Conservation (phyloP, 2,329 filamentous ascomycete species). For the Amylocarpus encephaloides region DNA sequence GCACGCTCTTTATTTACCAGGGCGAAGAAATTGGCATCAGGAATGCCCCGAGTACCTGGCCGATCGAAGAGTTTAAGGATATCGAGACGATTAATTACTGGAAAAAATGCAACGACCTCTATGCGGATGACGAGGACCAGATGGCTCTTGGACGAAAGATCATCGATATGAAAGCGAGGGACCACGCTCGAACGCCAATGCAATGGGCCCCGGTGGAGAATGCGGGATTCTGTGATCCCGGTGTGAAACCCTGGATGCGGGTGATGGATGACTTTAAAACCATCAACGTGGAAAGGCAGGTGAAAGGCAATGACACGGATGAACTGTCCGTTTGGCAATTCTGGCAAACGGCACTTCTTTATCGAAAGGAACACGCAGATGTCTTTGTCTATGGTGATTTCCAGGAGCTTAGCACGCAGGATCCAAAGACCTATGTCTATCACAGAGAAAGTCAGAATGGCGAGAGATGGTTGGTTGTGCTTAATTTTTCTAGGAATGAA, state of each 20-base stretch:
- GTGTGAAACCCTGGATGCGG: conserved; percentile 59
- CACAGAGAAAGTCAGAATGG: no score
- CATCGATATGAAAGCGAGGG: conserved; percentile 54
- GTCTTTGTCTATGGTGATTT: conserved; percentile 65
- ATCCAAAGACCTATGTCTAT: no score
- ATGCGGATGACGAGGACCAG: conserved; percentile 34
- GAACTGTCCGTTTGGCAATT: conserved; percentile 50
- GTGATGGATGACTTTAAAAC: conserved; percentile 55
- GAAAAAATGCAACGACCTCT: conserved; percentile 28
- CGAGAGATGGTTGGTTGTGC: no score
- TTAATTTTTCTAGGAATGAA: no score
- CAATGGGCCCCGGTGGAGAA: conserved; percentile 56
- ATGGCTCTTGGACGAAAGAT: conserved; percentile 38
- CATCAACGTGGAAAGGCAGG: conserved; percentile 59
- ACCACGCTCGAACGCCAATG: conserved; percentile 66
- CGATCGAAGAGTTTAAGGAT: conserved; percentile 62
- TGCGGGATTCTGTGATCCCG: conserved; percentile 63
- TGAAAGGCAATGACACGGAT: conserved; percentile 44
- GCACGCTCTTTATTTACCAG: conserved; percentile 54
- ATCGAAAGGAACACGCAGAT: conserved; percentile 55
- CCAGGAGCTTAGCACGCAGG: no score
- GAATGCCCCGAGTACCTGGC: conserved; percentile 51
- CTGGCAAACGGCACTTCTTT: conserved; percentile 52
- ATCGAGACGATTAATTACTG: conserved; percentile 52
- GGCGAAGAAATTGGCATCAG: conserved; percentile 55